These are phyloP conservation scores for Apium graveolens DNA, from an alignment of 129 eudicot species.

Conservation along the genomic window DNA sequence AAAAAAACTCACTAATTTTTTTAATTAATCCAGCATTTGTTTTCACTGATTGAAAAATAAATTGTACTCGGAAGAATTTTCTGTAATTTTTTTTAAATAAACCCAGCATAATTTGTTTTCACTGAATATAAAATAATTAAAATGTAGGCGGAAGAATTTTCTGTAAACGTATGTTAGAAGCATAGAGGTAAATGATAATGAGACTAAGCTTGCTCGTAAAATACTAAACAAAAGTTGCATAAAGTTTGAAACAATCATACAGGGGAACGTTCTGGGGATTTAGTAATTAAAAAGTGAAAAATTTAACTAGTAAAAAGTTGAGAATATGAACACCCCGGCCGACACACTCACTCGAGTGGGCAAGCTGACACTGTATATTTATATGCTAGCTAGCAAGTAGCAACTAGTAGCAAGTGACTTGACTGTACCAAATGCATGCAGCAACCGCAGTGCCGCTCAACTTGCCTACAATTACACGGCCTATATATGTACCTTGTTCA, in stretches of 20 bases:
- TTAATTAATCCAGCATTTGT: too few species aligned
- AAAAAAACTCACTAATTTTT: too few species aligned
- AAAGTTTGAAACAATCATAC: neutral
- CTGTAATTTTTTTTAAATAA: too few species aligned
- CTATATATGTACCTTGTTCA: neutral
- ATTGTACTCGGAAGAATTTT: too few species aligned
- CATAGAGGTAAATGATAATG: neutral
- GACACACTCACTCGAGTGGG: neutral
- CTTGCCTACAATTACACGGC: neutral
- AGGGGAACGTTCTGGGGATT: neutral
- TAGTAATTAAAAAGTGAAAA: neutral
- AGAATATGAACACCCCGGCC: neutral
- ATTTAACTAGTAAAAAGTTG: neutral
- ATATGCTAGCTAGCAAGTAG: too few species aligned
- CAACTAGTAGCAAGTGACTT: too few species aligned
- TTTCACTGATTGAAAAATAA: too few species aligned
- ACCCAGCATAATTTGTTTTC: too few species aligned
- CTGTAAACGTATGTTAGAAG: neutral
- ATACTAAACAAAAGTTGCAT: neutral
- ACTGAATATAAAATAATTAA: too few species aligned
- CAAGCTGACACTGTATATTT: slow-evolving; percentile 1
- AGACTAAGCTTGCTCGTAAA: neutral
- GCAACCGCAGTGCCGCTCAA: neutral
- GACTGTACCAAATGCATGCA: neutral
- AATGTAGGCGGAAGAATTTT: too few species aligned